Base-by-base conservation (phyloP, 2,329 filamentous ascomycete species). In the Chaetomium sp. region DNA sequence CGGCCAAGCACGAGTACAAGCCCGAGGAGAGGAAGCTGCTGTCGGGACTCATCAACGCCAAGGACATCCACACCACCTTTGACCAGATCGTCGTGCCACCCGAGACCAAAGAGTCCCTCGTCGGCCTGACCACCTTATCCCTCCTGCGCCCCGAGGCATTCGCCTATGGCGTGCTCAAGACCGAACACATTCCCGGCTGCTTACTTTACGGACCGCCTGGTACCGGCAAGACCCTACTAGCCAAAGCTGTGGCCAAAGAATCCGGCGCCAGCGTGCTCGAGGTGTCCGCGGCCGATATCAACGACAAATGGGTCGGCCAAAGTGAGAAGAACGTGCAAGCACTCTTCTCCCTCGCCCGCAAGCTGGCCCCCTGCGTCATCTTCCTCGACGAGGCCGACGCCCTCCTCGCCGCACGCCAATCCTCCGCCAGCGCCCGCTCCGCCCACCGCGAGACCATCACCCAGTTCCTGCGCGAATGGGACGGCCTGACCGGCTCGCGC, bases 381-480 rank as follows among this genome's bases (percentile, higher is more conserved):
- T 97, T 99, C 73, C 90, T 99, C 59, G 94, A 99, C 67, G 94
- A 99, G 72, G 94, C 91, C 27, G 94, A 99, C 69, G 88, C 92
- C 6, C 85, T 99, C 48, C 87, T 99, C 54, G 89, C 89, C 33
- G 86, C 88, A 12, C 84, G 94, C 53, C 80, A 84, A 60, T 81
- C 81, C 19, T 27, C 19, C 41, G 77, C 79, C 32, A 79, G 80
- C 57, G 85, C 83, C 63, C 79, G 88, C 35, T 82, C 82, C 5
- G 85, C 82, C 1, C 89, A 95, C 64, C 84, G 91, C 49, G 92
- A 96, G 69, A 86, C 94, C 53, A 91, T 97, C 70, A 99, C 96
- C 67, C 92, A 99, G 71, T 97, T 97, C 70, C 76, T 99, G 49
- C 87, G 91, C 53, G 92, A 97, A 70, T 97, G 92, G 94, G 94